phyloP scores from a whole-genome alignment of 2,329 filamentous ascomycete species.

The Microdochium bolleyi region DNA sequence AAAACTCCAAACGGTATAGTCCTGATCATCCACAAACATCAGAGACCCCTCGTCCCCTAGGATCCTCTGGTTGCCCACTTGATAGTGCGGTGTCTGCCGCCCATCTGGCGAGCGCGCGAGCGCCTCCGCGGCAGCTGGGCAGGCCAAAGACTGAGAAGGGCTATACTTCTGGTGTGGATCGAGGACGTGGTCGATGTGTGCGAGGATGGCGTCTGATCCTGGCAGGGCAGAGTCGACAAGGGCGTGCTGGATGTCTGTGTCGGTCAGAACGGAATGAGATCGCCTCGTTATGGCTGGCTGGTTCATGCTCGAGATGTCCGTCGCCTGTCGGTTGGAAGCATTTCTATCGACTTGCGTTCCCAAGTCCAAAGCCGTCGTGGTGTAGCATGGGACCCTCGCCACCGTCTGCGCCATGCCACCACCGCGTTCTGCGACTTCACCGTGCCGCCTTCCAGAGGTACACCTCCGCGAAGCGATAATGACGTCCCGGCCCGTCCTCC shows the following conservation, averaged over 20 bases:
- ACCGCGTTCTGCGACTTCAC: too few species aligned
- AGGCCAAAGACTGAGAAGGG: background rate
- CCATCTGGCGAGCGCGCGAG: background rate
- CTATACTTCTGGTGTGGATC: background rate
- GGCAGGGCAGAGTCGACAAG: background rate
- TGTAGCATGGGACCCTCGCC: too few species aligned
- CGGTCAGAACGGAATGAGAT: background rate
- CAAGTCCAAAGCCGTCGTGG: too few species aligned
- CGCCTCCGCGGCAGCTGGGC: background rate
- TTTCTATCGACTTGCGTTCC: too few species aligned
- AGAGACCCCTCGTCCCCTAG: slow-evolving; percentile 19
- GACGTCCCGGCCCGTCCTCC: background rate
- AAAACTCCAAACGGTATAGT: slow-evolving; percentile 18
- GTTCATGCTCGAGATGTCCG: too few species aligned
- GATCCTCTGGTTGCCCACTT: slow-evolving; percentile 6
- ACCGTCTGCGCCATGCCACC: too few species aligned
- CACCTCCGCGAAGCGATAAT: background rate
- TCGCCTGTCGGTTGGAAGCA: too few species aligned
- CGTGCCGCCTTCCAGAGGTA: background rate
- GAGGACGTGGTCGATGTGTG: background rate
- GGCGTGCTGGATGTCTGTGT: background rate
- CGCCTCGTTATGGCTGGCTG: too few species aligned
- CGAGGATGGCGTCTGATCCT: background rate
- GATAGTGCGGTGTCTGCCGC: background rate
- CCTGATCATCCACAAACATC: slow-evolving; percentile 14